Evolutionary conservation across 495 filamentous ascomycete species (phyloP), one percentile per base, ranked within the genome.

Genomic region (Aspergillus olivimuriae): DNA sequence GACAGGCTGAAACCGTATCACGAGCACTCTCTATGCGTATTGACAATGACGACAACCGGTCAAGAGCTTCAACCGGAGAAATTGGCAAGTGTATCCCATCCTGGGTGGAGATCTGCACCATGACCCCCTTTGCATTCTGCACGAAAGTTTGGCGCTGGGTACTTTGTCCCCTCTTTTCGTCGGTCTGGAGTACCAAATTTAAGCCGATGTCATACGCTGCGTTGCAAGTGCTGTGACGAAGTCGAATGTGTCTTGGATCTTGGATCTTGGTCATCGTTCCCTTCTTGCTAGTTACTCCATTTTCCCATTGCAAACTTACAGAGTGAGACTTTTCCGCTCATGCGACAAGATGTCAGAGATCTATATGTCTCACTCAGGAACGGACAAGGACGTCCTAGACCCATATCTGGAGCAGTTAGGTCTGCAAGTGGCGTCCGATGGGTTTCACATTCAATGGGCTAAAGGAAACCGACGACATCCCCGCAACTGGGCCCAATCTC

Each of bases 401-500:
- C 34, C 44, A 8, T 39, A 49, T 37, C 37, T 57, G 22, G 41
- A 35, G 31, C 35, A 53, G 23, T 50, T 40, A 34, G 45, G 49
- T n/a, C 62, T 70, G 34, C 60, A 63, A 43, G 26, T 68, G 21
- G 61, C 66, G 20, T 45, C 56, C 1, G 62, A 69, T 50, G 62
- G 60, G 2, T 48, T 46, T 35, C 64, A 64, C 46, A 57, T 72
- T 19, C 56, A 60, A 41, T 73, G 67, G 66, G 43, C 45, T 11
- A 34, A 51, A 10, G 53, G 58, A 4, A 68, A 67, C 39, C 57
- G 56, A 5, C 56, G 52, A 19, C 64, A 70, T 53, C 68, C 70
- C 22, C 58, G 64, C 16, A 68, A 72, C 43, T 73, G 68, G 70
- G 41, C 48, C 22, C 22, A 39, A 7, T 9, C 28, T 7, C 51